Percentiles rank a stretch among this genome's conserved stretches.
These are phyloP conservation scores for Eimeria nieschulzi DNA, from an alignment of 169 alveolate species.

Conservation along the genomic window DNA sequence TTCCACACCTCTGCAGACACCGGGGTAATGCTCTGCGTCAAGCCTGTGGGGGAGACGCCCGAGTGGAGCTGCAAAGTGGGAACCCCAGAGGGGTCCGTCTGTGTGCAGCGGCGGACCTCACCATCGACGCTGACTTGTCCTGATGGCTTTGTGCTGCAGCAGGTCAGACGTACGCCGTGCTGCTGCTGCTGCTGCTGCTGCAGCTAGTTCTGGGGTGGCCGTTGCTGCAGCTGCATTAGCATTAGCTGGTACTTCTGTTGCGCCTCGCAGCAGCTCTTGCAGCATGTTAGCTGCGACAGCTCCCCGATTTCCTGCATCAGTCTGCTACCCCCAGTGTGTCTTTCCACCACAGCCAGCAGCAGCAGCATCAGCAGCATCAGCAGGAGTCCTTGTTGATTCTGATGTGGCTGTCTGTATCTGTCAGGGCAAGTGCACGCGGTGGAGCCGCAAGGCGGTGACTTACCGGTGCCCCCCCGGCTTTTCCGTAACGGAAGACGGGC, in stretches of 20 bases:
- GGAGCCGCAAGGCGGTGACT: not conserved
- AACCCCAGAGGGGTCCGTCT: not conserved
- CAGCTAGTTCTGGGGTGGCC: not conserved
- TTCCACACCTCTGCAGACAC: not conserved
- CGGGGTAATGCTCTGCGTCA: not conserved
- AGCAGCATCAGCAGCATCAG: not conserved
- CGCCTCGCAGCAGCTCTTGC: not conserved
- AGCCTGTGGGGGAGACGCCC: constrained; percentile 1
- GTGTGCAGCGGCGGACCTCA: not conserved
- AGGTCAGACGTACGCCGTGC: not conserved
- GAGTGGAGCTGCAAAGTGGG: constrained; percentile 21
- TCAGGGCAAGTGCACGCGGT: not conserved
- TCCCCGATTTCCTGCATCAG: not conserved
- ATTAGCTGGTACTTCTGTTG: not conserved
- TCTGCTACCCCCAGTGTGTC: not conserved
- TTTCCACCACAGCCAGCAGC: not conserved
- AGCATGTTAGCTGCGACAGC: not conserved
- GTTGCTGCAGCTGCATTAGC: not conserved
- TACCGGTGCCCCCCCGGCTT: not conserved
- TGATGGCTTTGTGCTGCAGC: constrained; percentile 7
- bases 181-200: not conserved
- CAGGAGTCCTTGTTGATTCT: not conserved
- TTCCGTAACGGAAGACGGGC: not conserved
- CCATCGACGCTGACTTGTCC: not conserved
- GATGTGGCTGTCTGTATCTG: not conserved